These are phyloP conservation scores for Eucalyptus brandiana DNA, from an alignment of 345 rosid genomes.

Conservation along the genomic window DNA sequence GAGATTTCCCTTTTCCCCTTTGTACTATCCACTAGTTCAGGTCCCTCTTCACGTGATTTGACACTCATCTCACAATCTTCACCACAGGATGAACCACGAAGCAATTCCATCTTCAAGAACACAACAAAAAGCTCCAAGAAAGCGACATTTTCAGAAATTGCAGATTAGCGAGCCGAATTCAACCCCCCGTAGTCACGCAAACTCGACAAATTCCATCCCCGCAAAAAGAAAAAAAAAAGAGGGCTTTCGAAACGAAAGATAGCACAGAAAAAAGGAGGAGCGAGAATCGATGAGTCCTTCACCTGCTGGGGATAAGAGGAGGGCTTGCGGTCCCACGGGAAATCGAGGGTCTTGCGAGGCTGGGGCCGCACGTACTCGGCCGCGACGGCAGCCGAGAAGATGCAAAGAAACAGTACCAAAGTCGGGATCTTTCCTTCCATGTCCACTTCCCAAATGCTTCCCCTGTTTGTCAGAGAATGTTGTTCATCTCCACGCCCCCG, in stretches of 20 bases:
- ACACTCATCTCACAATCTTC: background rate
- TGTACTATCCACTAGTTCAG: background rate
- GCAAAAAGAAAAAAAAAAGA: background rate
- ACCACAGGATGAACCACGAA: background rate
- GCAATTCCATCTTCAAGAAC: background rate
- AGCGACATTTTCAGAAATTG: background rate
- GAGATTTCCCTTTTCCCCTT: background rate
- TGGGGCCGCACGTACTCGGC: constrained; percentile 58
- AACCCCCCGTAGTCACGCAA: background rate
- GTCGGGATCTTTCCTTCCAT: background rate
- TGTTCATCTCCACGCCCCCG: background rate
- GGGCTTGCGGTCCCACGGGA: constrained; percentile 40
- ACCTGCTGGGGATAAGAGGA: constrained; percentile 78
- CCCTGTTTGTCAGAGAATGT: background rate
- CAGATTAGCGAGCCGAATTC: background rate
- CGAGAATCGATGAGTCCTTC: background rate
- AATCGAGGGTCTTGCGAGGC: constrained; percentile 65
- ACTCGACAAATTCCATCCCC: background rate
- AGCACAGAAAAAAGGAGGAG: background rate
- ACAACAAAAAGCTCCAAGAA: background rate
- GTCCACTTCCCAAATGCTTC: constrained; percentile 5
- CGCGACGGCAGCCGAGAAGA: constrained; percentile 19
- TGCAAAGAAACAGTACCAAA: background rate
- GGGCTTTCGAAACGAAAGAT: background rate
- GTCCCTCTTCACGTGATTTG: background rate